These are phyloP conservation scores for Sordariomycetes sp. DNA, from an alignment of 2,329 filamentous ascomycete genomes.

Conservation along the genomic window DNA sequence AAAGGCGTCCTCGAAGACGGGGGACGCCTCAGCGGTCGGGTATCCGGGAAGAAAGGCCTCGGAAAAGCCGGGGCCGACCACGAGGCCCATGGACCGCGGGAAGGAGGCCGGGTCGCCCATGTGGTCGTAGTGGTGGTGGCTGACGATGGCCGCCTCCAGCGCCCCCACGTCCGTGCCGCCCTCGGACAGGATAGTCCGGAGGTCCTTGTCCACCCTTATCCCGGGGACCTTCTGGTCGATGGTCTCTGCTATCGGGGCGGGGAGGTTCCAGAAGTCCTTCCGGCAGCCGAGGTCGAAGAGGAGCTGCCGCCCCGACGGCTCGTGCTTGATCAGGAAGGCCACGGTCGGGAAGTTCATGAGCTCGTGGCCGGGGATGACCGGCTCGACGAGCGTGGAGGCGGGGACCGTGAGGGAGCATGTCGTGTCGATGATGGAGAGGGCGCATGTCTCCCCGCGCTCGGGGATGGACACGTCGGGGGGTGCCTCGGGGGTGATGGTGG, in stretches of 20 bases:
- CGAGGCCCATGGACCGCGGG: constrained; percentile 28
- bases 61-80: constrained; percentile 42
- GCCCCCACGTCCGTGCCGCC: constrained; percentile 1
- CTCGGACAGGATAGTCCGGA: neutral
- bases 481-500: constrained; percentile 15
- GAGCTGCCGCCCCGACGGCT: neutral
- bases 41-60: constrained; percentile 28
- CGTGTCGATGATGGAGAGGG: constrained; percentile 3
- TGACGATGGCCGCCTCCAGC: constrained; percentile 5
- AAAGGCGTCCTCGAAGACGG: neutral
- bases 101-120: constrained; percentile 37
- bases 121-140: constrained; percentile 22
- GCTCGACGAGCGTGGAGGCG: constrained; percentile 4
- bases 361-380: constrained; percentile 6
- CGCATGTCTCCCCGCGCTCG: neutral
- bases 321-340: constrained; percentile 4
- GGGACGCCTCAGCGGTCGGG: constrained; percentile 19
- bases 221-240: constrained; percentile 6
- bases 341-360: constrained; percentile 6
- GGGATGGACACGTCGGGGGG: constrained; percentile 12
- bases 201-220: constrained; percentile 2
- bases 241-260: neutral
- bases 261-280: constrained; percentile 7
- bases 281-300: constrained; percentile 6
- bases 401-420: constrained; percentile 4